Base-by-base conservation (phyloP, 2,329 filamentous ascomycete species). In the Aspergillus vadensis region DNA sequence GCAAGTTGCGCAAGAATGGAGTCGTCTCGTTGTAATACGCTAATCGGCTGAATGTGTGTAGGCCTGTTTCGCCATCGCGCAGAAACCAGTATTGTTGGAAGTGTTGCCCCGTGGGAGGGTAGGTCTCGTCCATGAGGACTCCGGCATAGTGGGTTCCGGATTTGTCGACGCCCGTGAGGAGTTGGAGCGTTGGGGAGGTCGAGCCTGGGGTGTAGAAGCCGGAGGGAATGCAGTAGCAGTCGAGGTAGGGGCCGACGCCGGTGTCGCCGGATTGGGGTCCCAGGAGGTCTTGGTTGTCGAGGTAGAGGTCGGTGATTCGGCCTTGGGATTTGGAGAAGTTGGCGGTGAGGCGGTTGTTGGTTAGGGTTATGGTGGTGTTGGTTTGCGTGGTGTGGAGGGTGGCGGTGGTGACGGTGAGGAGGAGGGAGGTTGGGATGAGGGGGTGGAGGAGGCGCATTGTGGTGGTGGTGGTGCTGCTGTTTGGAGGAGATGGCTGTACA, bases 11-110 rank as follows among this genome's bases (percentile, higher is more conserved):
- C 53, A 87, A 72, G 61, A 83, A 84, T 0, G 85, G 85, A 1
- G 76, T 82, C 0, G 81, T 82, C 59, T 81, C 79, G 68, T 87
- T 88, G 70, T 85, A 76, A 65, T 89, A 89, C 0, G 81, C 79
- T 9, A 87, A 72, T n/a, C 85, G 81, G 59, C 80, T 84, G 71
- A 88, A 88, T 0, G 81, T 83, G 67, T 88, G 86, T 38, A 88
- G 70, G 0, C 86, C 86, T 0, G 86, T 88, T 70, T 89, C 86
- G 1, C 82, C 83, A 48, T 87, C 85, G 10, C 83, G 77, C 2
- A 88, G 73, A 65, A 88, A 88, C 84, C 85, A 88, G 70, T 88
- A 88, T 67, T 88, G 86, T 66, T 88, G 82, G 15, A 89, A 76
- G 5, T 83, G 67, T 67, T 88, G 85, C 2, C 85, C 85, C 0